A percentile compares a stretch with the other conserved stretches of the same genome.
Evolutionary conservation across 306 rosid species (phyloP).

Genomic region (Hippophae gyantsensis): DNA sequence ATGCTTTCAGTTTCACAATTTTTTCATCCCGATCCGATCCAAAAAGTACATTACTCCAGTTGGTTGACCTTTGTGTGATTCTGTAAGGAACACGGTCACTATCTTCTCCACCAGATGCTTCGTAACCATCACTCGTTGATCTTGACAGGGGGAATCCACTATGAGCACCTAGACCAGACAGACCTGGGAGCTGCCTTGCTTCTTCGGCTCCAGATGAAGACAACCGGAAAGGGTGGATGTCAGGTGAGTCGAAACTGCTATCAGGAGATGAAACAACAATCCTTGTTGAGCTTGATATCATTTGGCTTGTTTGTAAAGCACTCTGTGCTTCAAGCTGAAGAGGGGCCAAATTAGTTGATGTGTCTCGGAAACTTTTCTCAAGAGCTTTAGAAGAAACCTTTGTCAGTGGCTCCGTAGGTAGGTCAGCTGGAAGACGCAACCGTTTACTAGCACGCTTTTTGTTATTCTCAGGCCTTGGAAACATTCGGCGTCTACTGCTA

Average conservation of each 20-base stretch:
- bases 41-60: constrained; percentile 72
- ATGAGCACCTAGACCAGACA: constrained; percentile 37
- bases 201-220: constrained; percentile 67
- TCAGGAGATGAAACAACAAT: constrained; percentile 82
- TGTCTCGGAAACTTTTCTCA: constrained; percentile 45
- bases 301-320: constrained; percentile 62
- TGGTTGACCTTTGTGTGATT: constrained; percentile 58
- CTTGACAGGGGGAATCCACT: constrained; percentile 63
- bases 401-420: constrained; percentile 50
- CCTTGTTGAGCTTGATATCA: constrained; percentile 58
- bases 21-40: constrained; percentile 62
- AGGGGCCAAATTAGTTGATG: constrained; percentile 56
- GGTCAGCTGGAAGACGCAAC: constrained; percentile 71
- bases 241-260: constrained; percentile 90
- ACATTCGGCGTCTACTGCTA: constrained; percentile 60
- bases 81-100: constrained; percentile 84
- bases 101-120: constrained; percentile 96
- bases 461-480: constrained; percentile 53
- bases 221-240: constrained; percentile 69
- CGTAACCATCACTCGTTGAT: constrained; percentile 96
- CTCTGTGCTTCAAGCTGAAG: constrained; percentile 79
- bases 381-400: constrained; percentile 39
- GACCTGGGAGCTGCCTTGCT: constrained; percentile 48
- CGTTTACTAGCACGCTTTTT: constrained; percentile 65
- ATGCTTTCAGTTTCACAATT: constrained; percentile 37